Evolutionary conservation across 495 filamentous ascomycete genomes (phyloP), one percentile per base, ranked within the genome.

Genomic region (Neurospora sp.): DNA sequence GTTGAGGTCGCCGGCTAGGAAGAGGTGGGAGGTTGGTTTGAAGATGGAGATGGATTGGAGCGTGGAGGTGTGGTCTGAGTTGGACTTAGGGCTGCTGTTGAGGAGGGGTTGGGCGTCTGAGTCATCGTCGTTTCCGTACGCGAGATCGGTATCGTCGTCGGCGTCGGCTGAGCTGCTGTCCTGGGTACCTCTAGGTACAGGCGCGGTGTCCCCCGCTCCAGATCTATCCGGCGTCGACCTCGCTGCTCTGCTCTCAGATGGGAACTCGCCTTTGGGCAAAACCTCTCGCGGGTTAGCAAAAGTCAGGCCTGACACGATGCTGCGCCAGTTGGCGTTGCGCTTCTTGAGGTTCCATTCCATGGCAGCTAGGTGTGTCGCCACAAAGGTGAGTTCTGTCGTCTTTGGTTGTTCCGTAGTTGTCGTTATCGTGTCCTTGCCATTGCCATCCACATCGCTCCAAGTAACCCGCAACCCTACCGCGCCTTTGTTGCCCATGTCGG

Each of bases 401-500:
- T 84, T 80, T 5, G 79, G 76, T 7, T 73, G 35, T 20, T 71
- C 78, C 2, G 66, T 41, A 3, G 39, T 8, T 5, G 35, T 27
- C 0, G 18, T 49, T 8, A 16, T 23, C 20, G 27, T 54, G n/a
- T 37, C 71, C 31, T 73, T 69, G 11, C 75, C 75, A 9, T 35
- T 42, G 18, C 42, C 42, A n/a, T 46, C 8, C 42, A 44, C 42
- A 23, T 73, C 71, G 31, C 69, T 72, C 71, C 79, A 91, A 2
- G 86, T 87, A 71, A 97, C 78, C 40, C 93, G 84, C 39, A 95
- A 85, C 0, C 92, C 96, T 7, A 96, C 93, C 9, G 93, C 94
- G 35, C 95, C 96, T 79, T 99, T 99, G 78, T 97, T 97, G 5
- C 94, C 95, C 93, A 97, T 96, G 40, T 92, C 90, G 72, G 88